Conservation (phyloP, 2,329 filamentous ascomycete species). For the Hypomyces perniciosus region DNA sequence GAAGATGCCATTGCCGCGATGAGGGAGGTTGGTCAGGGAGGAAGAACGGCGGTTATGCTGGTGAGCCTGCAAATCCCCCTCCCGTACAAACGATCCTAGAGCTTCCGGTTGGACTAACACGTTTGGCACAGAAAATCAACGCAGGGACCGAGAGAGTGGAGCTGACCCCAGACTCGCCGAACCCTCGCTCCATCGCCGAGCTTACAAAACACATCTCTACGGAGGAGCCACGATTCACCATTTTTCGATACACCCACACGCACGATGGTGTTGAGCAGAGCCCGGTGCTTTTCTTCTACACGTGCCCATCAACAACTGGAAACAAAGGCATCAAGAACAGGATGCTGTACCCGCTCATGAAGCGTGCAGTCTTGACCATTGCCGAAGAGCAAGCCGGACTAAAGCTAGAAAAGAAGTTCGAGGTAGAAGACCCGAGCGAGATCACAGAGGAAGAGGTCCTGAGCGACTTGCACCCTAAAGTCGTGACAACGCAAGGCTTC, state of each 20-base stretch:
- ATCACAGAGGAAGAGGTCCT: slow-evolving; percentile 61
- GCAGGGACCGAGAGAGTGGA: slow-evolving; percentile 62
- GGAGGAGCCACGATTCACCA: slow-evolving; percentile 69
- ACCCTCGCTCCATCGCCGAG: slow-evolving; percentile 49
- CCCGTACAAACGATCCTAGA: background rate
- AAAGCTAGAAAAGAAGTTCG: slow-evolving; percentile 63
- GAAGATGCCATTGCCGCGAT: slow-evolving; percentile 61
- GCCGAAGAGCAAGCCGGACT: slow-evolving; percentile 62
- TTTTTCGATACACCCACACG: slow-evolving; percentile 63
- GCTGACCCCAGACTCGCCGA: slow-evolving; percentile 49
- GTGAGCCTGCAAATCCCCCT: slow-evolving; percentile 36
- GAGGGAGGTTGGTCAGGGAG: slow-evolving; percentile 48
- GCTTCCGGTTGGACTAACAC: slow-evolving; percentile 4
- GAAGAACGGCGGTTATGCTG: slow-evolving; percentile 56
- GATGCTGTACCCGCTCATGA: slow-evolving; percentile 76
- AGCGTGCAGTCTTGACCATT: slow-evolving; percentile 58
- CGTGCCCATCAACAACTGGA: slow-evolving; percentile 60
- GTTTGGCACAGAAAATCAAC: slow-evolving; percentile 59
- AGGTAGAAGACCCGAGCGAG: slow-evolving; percentile 62
- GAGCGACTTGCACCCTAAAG: slow-evolving; percentile 62
- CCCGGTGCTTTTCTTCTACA: slow-evolving; percentile 75
- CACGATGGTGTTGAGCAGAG: slow-evolving; percentile 46
- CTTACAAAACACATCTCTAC: slow-evolving; percentile 57
- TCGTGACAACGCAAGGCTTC: slow-evolving; percentile 62
- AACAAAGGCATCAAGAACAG: slow-evolving; percentile 71